Percentiles rank a stretch among this genome's conserved stretches.
phyloP scores from a whole-genome alignment of 306 rosid species.

The Dryas octopetala region DNA sequence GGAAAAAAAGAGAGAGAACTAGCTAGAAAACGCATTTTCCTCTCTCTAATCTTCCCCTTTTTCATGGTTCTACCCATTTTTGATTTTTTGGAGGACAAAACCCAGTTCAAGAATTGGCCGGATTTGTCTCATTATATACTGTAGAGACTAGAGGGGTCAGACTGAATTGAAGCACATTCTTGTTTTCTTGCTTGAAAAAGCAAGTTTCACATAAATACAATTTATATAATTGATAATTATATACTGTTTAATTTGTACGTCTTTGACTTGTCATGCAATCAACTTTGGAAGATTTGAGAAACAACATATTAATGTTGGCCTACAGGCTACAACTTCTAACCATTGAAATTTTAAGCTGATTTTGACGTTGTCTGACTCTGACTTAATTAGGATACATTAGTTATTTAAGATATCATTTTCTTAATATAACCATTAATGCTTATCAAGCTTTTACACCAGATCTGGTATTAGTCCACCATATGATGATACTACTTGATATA shows the following conservation, averaged over 20 bases:
- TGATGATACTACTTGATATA: conserved; percentile 26
- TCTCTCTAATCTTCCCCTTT: neutral
- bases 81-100: conserved; percentile 33
- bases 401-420: neutral
- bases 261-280: conserved; percentile 11
- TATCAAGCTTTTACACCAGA: conserved; percentile 25
- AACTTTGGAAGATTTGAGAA: neutral
- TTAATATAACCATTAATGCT: neutral
- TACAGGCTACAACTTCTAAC: conserved; percentile 15
- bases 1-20: conserved; percentile 15
- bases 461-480: conserved; percentile 33
- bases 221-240: neutral
- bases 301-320: conserved; percentile 24
- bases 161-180: conserved; percentile 26
- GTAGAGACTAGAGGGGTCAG: conserved; percentile 13
- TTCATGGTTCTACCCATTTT: conserved; percentile 54
- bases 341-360: conserved; percentile 21
- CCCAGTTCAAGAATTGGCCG: conserved; percentile 9
- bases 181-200: conserved; percentile 76
- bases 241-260: neutral
- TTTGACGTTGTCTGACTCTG: conserved; percentile 14
- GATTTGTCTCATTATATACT: conserved; percentile 14
- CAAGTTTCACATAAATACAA: conserved; percentile 46
- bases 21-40: neutral
- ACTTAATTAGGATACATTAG: conserved; percentile 22